Evolutionary conservation across 2,329 filamentous ascomycete genomes (phyloP), one percentile per base, ranked within the genome.

Genomic region (Microsporum canis): DNA sequence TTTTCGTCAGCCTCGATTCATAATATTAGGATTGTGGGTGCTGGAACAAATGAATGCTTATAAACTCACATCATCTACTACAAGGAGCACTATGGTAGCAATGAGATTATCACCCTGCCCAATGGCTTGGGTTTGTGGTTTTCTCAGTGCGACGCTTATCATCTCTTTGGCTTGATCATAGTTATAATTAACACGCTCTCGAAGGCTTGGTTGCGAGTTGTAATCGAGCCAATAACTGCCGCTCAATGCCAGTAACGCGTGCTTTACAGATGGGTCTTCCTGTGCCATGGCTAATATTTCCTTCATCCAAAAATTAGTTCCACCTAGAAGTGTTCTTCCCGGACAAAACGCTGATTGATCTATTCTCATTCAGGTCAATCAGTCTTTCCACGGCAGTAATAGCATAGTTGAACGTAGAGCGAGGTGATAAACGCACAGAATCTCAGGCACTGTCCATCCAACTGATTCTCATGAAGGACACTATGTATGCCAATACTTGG

Each of bases 221-320:
- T 63, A 64, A 49, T 64, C 61, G n/a, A 64, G 61, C 3, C 61
- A 58, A 59, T 64, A 64, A 29, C 38, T 58, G 5, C 57, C 63
- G 27, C 61, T 59, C 3, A 60, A 49, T 5, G 63, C 58, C 3
- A 64, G 45, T 12, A 64, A n/a, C 27, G 63, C 58, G 34, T 64
- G 59, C 45, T 59, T 61, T 49, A 64, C 63, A 38, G 38, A 51
- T 3, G 14, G 5, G 23, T 60, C 47, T 2, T 51, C n/a, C 5
- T 58, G 34, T 7, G 61, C 61, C 49, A 64, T 64, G 34, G 63
- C 41, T n/a, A 61, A 39, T 41, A 64, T 49, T 4, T 60, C 61
- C 5, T 23, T 58, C 14, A 56, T 27, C 61, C 61, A 64, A 43
- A 61, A 60, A 57, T 64, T 64, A 2, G 61, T 63, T n/a, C 34